phyloP scores from a whole-genome alignment of 225 moss, liverwort and hornwort genomes.

The Physcomitrellopsis africana region DNA sequence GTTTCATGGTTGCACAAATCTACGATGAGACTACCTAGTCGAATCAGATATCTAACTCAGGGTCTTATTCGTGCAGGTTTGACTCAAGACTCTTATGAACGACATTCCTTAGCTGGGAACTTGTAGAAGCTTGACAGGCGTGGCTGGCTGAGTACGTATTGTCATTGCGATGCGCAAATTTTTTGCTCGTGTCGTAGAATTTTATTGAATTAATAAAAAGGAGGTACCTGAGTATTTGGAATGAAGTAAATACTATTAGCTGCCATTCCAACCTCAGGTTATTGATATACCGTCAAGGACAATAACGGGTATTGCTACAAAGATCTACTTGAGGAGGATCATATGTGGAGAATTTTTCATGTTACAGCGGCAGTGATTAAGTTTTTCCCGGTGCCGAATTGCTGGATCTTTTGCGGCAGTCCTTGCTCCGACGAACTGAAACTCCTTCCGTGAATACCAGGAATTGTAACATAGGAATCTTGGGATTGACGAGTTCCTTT shows the following conservation, averaged over 20 bases:
- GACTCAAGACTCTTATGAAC: not conserved
- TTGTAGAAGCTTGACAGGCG: not conserved
- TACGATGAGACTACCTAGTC: not conserved
- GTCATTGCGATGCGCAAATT: not conserved
- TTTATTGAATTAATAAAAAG: not conserved
- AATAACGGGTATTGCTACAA: not conserved
- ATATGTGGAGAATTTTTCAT: not conserved
- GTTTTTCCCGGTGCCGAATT: not conserved
- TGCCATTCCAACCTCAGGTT: not conserved
- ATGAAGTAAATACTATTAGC: not conserved
- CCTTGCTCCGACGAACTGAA: not conserved
- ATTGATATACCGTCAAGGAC: not conserved
- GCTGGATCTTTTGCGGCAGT: not conserved
- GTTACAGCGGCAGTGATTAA: not conserved
- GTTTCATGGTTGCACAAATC: not conserved
- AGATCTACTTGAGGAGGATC: not conserved
- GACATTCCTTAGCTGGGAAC: not conserved
- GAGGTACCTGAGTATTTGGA: not conserved
- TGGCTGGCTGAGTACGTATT: not conserved
- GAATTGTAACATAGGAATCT: not conserved
- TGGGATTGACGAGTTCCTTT: not conserved
- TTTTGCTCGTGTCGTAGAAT: not conserved
- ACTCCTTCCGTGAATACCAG: not conserved
- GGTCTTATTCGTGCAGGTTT: constrained; percentile 25
- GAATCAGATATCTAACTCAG: constrained; percentile 17